Base-by-base conservation (phyloP, 495 filamentous ascomycete genomes). In the Amniculicola lignicola region DNA sequence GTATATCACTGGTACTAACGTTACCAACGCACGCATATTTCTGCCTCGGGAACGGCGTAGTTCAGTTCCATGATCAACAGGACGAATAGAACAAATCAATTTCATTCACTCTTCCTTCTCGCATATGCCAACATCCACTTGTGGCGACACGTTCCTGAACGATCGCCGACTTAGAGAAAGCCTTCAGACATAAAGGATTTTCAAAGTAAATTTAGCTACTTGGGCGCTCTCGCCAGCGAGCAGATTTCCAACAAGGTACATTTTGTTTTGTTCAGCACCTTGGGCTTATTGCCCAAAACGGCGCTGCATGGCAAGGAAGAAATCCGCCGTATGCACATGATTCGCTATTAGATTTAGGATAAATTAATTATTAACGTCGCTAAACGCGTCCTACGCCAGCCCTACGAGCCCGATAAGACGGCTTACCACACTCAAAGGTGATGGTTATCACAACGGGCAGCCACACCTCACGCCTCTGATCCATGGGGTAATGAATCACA, bases 331-430 rank as follows among this genome's bases (percentile, higher is more conserved):
- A 3, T 6, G 29, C 11, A 3, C 12, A 29, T 25, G 3, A 57
- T 57, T 43, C 54, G 54, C 37, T 57, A 24, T 11, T 10, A 22
- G n/a, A 28, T 49, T 40, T 22, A 55, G 42, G 38, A 45, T 54
- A 45, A 35, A 57, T 45, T 15, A n/a, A n/a, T n/a, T n/a, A n/a
- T n/a, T n/a, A 28, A 39, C 3, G 28, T 49, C 40, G 54, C 37
- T 47, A 16, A 28, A 25, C 44, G 44, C 36, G 23, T 10, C 22
- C 29, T 27, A 11, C 25, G 54, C 54, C 54, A 57, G 54, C 54
- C 54, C 45, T 57, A 57, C 27, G 24, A 24, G 42, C 2, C 45
- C 40, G 43, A 19, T 6, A 18, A 40, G 11, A 40, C 11, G 37
- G 16, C 37, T 33, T 33, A 33, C 7, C n/a, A 33, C n/a, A n/a